A percentile compares a stretch with the other conserved stretches of the same genome.
Conservation (phyloP, 1,284 basidiomycete genomes). For the Mycena sp. region DNA sequence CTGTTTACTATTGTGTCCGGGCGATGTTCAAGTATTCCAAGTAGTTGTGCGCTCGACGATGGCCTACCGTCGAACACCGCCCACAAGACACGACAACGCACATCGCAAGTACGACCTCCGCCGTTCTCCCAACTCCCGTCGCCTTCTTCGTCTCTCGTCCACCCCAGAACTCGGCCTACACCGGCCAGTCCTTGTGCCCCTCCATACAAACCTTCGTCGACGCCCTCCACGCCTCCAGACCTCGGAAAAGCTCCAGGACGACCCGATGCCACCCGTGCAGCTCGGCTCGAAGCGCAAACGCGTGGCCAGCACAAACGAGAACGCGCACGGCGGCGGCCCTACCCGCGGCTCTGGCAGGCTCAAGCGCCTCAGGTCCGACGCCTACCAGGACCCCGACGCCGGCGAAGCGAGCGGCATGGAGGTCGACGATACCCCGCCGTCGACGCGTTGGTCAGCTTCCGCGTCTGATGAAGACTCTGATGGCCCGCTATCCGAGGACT, state of each 20-base stretch:
- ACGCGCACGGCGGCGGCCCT: slow-evolving; percentile 58
- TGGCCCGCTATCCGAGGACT: slow-evolving; percentile 21
- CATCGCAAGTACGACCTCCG: slow-evolving; percentile 57
- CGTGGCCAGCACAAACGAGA: slow-evolving; percentile 73
- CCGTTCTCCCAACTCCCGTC: slow-evolving; percentile 54
- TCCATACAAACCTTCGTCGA: slow-evolving; percentile 79
- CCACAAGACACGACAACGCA: slow-evolving; percentile 47
- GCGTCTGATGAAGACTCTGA: slow-evolving; percentile 31
- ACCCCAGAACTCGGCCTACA: slow-evolving; percentile 52
- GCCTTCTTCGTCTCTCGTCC: slow-evolving; percentile 54
- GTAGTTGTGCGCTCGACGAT: slow-evolving; percentile 45
- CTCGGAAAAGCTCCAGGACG: slow-evolving; percentile 45
- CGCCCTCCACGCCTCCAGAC: slow-evolving; percentile 64
- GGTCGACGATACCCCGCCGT: slow-evolving; percentile 42
- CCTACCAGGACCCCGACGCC: slow-evolving; percentile 36
- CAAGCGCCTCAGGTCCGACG: slow-evolving; percentile 63
- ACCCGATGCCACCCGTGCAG: slow-evolving; percentile 57
- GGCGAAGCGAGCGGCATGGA: slow-evolving; percentile 54
- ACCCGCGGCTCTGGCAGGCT: slow-evolving; percentile 60
- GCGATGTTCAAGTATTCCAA: neutral
- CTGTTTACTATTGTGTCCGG: slow-evolving; percentile 3
- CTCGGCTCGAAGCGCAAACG: slow-evolving; percentile 80
- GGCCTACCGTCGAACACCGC: slow-evolving; percentile 62
- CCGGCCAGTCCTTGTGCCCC: slow-evolving; percentile 71
- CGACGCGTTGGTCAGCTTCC: slow-evolving; percentile 25